Evolutionary conservation across 305 asterid genomes (phyloP), one percentile per base, ranked within the genome.

Genomic region (Fraxinus sp.): DNA sequence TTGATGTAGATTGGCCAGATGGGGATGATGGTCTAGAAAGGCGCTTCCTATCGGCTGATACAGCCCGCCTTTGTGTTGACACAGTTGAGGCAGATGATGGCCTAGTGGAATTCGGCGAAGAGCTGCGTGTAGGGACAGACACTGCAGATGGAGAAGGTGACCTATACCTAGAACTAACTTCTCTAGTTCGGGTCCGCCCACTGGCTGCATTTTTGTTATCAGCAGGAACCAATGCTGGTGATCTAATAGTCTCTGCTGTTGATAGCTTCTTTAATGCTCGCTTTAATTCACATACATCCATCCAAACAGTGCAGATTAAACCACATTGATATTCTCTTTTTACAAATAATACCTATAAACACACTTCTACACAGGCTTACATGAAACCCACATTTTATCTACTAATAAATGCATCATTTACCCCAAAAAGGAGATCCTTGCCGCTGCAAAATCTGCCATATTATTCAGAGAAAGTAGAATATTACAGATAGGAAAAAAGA

Each of bases 111-210:
- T 68, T 81, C 33, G 97, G 98, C 8, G 97, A 91, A 87, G 92
- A 89, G 83, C 86, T 77, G 71, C 95, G 95, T 88, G 88, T 85
- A 30, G 90, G 85, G 55, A 79, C 87, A 57, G 91, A 81, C 76
- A 91, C 82, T 78, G 91, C 85, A 68, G 91, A 84, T 68, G 92
- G 93, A 70, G 89, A 83, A 35, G 96, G 97, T 28, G 98, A 94
- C 88, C 88, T 92, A 79, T 87, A 91, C 87, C 98, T 93, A 68
- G 98, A 91, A 88, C 97, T 89, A 85, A 89, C 91, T 83, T 94
- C 95, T 86, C 97, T 86, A 8, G 91, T 84, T 49, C 88, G 89
- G 74, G 88, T 55, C 84, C 72, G 88, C 66, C 88, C 86, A 59
- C 86, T 79, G 78, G 83, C 75, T 84, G 89, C 97, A 90, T 92